phyloP scores from a whole-genome alignment of 73 alveolate species.

The Breviolum minutum region DNA sequence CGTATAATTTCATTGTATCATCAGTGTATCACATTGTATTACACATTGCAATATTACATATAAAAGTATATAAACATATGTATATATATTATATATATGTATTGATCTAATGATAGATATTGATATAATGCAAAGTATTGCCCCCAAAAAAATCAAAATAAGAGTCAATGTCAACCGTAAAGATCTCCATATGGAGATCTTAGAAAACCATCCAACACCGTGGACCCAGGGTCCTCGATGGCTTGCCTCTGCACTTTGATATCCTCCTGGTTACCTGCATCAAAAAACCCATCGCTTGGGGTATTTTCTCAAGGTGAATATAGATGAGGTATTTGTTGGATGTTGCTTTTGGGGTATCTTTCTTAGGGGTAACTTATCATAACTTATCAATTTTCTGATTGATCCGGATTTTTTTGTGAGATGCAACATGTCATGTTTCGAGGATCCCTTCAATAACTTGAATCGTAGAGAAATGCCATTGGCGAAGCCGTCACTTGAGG shows the following conservation, averaged over 20 bases:
- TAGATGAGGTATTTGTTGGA: not conserved
- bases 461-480: too few relatives aligned
- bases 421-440: too few relatives aligned
- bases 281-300: not conserved
- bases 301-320: not conserved
- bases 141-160: not conserved
- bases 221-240: constrained; percentile 17
- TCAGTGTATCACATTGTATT: too few relatives aligned
- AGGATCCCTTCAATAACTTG: too few relatives aligned
- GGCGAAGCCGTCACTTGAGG: too few relatives aligned
- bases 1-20: too few relatives aligned
- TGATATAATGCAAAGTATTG: too few relatives aligned
- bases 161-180: not conserved
- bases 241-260: constrained; percentile 44
- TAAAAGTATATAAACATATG: too few relatives aligned
- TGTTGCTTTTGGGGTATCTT: not conserved
- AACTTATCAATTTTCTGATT: too few relatives aligned
- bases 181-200: not conserved
- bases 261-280: not conserved
- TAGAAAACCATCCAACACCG: not conserved
- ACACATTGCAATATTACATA: not conserved
- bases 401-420: too few relatives aligned
- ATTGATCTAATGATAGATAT: too few relatives aligned
- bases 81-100: too few relatives aligned
- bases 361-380: not conserved